Evolutionary conservation across 805 yeast species (phyloP).

Genomic region (Starmerella vitae): DNA sequence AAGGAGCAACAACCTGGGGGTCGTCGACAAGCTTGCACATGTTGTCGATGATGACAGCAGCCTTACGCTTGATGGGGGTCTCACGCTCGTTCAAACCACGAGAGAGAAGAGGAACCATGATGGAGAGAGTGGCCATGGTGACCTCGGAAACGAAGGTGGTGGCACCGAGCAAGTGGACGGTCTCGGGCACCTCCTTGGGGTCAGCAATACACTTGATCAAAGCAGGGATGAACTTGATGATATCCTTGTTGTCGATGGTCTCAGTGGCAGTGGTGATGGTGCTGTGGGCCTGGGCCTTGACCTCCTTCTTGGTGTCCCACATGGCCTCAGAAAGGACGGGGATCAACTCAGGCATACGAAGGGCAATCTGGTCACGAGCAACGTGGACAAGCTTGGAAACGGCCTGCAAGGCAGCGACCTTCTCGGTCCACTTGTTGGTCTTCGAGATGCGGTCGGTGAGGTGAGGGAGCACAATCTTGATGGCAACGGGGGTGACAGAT

Average conservation of each 20-base stretch:
- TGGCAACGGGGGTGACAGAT: constrained; percentile 82
- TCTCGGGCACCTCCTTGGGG: constrained; percentile 96
- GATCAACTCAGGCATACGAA: constrained; percentile 98
- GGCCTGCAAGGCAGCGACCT: constrained; percentile 77
- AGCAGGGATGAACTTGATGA: constrained; percentile 96
- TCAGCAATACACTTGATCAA: constrained; percentile 92
- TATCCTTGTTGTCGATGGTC: constrained; percentile 99
- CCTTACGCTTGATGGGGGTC: constrained; percentile 97
- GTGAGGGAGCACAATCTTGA: constrained; percentile 79
- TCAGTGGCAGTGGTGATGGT: constrained; percentile 94
- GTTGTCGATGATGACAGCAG: constrained; percentile 99
- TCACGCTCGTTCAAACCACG: constrained; percentile 99
- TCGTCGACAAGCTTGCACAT: constrained; percentile 99
- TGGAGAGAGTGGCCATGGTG: constrained; percentile 97
- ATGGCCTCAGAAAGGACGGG: constrained; percentile 97
- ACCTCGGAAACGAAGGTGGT: constrained; percentile 99
- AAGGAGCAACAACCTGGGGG: constrained; percentile 99
- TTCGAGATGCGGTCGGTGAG: constrained; percentile 51
- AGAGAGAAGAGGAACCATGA: constrained; percentile 96
- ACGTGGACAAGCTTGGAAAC: constrained; percentile 78
- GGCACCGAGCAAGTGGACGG: constrained; percentile 98
- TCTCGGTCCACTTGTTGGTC: constrained; percentile 92
- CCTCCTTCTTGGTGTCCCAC: constrained; percentile 99
- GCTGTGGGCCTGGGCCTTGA: constrained; percentile 88
- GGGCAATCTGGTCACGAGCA: constrained; percentile 90